Evolutionary conservation across 2,329 filamentous ascomycete species (phyloP), one percentile per base, ranked within the genome.

Genomic region (Trichophyton verrucosum): DNA sequence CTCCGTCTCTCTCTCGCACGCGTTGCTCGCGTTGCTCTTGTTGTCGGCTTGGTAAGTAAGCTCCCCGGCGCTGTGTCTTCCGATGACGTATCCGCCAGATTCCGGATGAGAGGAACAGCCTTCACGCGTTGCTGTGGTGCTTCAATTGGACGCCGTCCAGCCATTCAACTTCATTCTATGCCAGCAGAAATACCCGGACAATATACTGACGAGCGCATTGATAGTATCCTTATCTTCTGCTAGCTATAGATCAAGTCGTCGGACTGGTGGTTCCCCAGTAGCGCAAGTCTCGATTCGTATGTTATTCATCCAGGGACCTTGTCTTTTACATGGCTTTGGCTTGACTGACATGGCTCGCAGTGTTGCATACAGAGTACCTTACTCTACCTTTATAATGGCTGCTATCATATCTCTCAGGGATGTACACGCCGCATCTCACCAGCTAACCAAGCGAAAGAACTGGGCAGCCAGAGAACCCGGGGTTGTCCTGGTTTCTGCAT

Each of bases 401-500:
- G 65, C 69, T 27, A 66, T 71, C 60, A 33, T 53, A 6, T 38
- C 33, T 8, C 57, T 36, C n/a, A n/a, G 40, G 9, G 57, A 59
- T 22, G 57, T 59, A 38, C 17, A 38, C 46, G 61, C 62, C 58
- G 61, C 57, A 30, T 44, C 33, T 27, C 63, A 66, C 55, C 71
- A 74, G 58, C 66, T 84, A 64, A 69, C 74, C 68, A 83, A 79
- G 76, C 79, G 78, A 64, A 68, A 70, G 61, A 82, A 84, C 76
- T 86, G 81, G 80, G 81, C 83, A 24, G 66, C 72, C 63, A 67
- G 72, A 36, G 80, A 86, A 68, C 77, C 80, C 51, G 83, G 83
- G 71, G 82, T 85, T 64, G 77, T 86, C 58, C 74, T 85, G 65
- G 83, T 86, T 61, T 86, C 72, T 77, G 74, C 71, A 82, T 86